Conservation (phyloP, 108 stramenopile genomes). For the Pseudonitzschia multiseries region DNA sequence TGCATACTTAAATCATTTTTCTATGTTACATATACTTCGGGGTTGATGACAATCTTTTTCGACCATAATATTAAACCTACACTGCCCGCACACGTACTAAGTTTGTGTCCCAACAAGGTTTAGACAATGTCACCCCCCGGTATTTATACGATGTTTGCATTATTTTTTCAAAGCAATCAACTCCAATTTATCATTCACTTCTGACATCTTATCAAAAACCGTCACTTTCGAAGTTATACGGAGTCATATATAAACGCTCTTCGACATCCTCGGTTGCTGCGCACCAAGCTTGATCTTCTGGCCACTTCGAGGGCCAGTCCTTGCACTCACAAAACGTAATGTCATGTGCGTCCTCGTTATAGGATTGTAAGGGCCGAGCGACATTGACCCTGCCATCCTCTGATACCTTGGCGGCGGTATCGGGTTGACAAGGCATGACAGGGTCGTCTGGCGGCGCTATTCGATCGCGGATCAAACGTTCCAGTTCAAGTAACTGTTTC, state of each 20-base stretch:
- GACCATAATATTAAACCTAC: no score
- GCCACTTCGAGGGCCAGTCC: slow-evolving; percentile 38
- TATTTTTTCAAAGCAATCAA: no score
- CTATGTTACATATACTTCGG: no score
- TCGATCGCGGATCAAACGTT: slow-evolving; percentile 36
- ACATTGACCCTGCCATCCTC: slow-evolving; percentile 24
- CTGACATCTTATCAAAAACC: not conserved
- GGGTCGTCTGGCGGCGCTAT: slow-evolving; percentile 36
- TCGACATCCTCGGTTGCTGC: slow-evolving; percentile 7
- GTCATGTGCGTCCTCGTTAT: slow-evolving; percentile 16
- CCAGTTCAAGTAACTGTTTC: slow-evolving; percentile 30
- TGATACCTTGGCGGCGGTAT: slow-evolving; percentile 36
- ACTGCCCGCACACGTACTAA: no score
- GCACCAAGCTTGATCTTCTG: slow-evolving; percentile 41
- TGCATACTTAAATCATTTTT: no score
- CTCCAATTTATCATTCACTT: no score
- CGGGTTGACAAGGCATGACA: slow-evolving; percentile 28
- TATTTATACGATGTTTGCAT: no score
- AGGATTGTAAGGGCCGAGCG: slow-evolving; percentile 36
- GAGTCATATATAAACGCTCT: slow-evolving; percentile 33
- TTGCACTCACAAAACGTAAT: slow-evolving; percentile 45
- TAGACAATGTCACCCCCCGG: no score
- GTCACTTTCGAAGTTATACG: slow-evolving; percentile 45
- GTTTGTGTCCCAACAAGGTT: no score
- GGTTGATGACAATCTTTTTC: no score